These are phyloP conservation scores for Rhinocladiella mackenziei DNA, from an alignment of 2,329 filamentous ascomycete genomes.

Conservation along the genomic window DNA sequence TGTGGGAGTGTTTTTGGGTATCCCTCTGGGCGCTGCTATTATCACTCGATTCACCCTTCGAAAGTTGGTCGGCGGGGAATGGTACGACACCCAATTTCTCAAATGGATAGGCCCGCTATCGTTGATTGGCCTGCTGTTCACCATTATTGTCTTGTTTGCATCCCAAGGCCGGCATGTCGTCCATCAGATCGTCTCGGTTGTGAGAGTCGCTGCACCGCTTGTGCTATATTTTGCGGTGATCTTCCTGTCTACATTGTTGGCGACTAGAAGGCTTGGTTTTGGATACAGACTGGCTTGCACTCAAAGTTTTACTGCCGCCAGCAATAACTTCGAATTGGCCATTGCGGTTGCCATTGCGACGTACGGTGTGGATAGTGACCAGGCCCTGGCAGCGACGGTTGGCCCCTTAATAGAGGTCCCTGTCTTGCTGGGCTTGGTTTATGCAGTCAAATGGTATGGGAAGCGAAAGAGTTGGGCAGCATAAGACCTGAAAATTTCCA, in stretches of 20 bases:
- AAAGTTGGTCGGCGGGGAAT: constrained; percentile 49
- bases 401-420: constrained; percentile 84
- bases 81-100: constrained; percentile 69
- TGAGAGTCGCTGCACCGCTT: constrained; percentile 75
- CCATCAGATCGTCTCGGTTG: constrained; percentile 75
- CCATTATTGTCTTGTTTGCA: constrained; percentile 80
- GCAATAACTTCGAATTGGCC: constrained; percentile 89
- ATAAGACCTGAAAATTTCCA: constrained; percentile 1
- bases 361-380: constrained; percentile 71
- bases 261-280: constrained; percentile 64
- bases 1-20: constrained; percentile 79
- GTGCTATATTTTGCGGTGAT: constrained; percentile 75
- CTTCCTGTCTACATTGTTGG: constrained; percentile 65
- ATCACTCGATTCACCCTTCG: constrained; percentile 66
- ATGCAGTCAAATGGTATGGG: constrained; percentile 57
- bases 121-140: constrained; percentile 78
- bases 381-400: constrained; percentile 78
- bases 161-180: constrained; percentile 74
- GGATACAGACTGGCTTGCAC: constrained; percentile 67
- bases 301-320: constrained; percentile 83
- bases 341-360: constrained; percentile 83
- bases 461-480: constrained; percentile 7
- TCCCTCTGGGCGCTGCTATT: constrained; percentile 74
- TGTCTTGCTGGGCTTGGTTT: constrained; percentile 72
- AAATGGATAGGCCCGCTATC: constrained; percentile 67